Evolutionary conservation across 352 stramenopile genomes (phyloP), one percentile per base, ranked within the genome.

Genomic region (Pythium dissimile): DNA sequence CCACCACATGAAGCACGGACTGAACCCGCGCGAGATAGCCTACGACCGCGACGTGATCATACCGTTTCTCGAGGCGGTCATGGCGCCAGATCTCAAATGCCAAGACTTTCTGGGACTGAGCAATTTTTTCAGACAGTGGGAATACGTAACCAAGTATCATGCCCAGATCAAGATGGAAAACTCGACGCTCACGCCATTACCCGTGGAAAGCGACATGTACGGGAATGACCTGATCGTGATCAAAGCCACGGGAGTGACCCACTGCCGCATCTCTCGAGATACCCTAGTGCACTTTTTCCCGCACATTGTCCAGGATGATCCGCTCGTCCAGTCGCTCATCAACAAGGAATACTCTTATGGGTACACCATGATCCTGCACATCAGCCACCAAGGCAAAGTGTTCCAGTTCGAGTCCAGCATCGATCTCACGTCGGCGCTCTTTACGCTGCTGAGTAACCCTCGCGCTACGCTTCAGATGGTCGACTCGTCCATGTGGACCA

Each of bases 241-340:
- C 30, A 70, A 71, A 18, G 68, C 69, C 45, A 59, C 50, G 0
- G 74, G 69, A 1, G 43, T 54, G 1, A 81, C 69, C 4, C 67
- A 54, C 18, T 65, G 72, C 18, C 52, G 70, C 2, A 82, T 82
- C 34, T 77, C 67, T 2, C 59, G 72, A 15, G 41, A 56, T 13
- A 80, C 75, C 27, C 60, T 85, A 28, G 62, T 72, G 41, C 28
- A 73, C 30, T 65, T 85, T 12, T 85, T 85, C 55, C 75, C 75
- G 5, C 61, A 71, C 35, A 64, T 80, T 21, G 42, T 82, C 10
- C 30, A 42, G 15, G 68, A 82, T 48, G 75, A 78, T 48, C n/a
- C 42, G 35, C 68, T 85, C 28, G 63, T 75, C 13, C 69, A 84
- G 54, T 63, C 44, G 30, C 71, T 84, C 24, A 69, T 80, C 15